Conservation (phyloP, 345 rosid genomes). For the Limnanthes douglasii region DNA sequence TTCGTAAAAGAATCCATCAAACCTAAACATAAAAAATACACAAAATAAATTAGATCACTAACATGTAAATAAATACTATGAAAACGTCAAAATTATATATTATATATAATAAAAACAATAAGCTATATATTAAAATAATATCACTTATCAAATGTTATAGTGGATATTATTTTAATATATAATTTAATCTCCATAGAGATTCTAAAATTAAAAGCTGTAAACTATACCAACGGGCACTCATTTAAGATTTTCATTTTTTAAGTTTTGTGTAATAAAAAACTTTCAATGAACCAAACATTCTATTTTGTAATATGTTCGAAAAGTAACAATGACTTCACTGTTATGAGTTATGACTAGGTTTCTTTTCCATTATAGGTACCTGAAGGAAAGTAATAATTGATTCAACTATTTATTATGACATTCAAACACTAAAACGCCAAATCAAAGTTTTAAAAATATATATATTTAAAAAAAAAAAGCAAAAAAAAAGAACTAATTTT, state of each 20-base stretch:
- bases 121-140: no score
- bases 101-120: no score
- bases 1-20: no score
- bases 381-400: constrained; percentile 8
- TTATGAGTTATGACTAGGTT: constrained; percentile 17
- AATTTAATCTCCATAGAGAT: no score
- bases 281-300: not conserved
- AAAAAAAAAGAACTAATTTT: no score
- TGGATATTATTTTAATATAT: no score
- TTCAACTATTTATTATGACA: constrained; percentile 24
- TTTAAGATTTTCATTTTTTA: not conserved
- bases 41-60: no score
- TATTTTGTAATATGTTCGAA: not conserved
- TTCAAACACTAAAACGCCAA: constrained; percentile 42
- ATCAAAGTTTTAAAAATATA: constrained; percentile 41
- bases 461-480: constrained; percentile 23
- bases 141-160: no score
- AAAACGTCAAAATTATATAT: no score
- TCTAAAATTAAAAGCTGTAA: not conserved
- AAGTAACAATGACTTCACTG: not conserved
- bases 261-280: not conserved
- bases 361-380: constrained; percentile 9
- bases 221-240: not conserved
- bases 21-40: no score
- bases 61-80: no score